Evolutionary conservation across 176 grass and related monocot species (phyloP), one percentile per base, ranked within the genome.

Genomic region (Eleusine indica): DNA sequence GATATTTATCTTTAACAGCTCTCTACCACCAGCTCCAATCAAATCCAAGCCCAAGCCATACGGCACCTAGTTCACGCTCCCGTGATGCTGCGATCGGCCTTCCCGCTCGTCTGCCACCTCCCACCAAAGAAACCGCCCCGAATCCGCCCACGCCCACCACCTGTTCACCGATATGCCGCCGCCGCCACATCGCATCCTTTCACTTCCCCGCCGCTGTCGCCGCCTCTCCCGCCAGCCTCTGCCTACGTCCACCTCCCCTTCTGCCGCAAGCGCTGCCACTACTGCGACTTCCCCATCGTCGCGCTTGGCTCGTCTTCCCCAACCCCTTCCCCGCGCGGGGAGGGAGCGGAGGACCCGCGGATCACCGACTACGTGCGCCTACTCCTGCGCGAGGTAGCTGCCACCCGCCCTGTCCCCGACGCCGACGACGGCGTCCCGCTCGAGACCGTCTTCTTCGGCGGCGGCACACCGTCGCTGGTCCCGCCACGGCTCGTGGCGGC

Each of bases 261-360:
- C 90, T 94, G 95, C 84, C 92, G 92, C 84, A 94, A 93, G 75
- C 95, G 95, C n/a, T 97, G 95, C 86, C 86, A 91, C 80, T 97
- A 97, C 74, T 94, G 95, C 72, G 95, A 97, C 81, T 97, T 97
- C 75, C 92, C 95, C 68, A 89, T 97, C 87, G 65, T 97, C 18
- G 92, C 92, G 8, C 92, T 97, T 44, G 95, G 95, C 78, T 88
- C 92, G 32, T 85, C 88, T 15, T 57, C 80, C 0, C 3, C 70
- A 22, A 13, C 74, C 21, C 11, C 73, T 0, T 44, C 66, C 6
- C 66, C 53, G 21, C 18, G 51, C 40, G 73, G 42, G 17, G 70
- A 74, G 30, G 77, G 44, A 22, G 86, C 80, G 19, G 85, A 87
- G 13, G 95, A 97, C 86, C 92, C 95, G 0, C 74, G 92, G 77